These are phyloP conservation scores for Nakazawaea wickerhamii DNA, from an alignment of 805 yeast species.

Conservation along the genomic window DNA sequence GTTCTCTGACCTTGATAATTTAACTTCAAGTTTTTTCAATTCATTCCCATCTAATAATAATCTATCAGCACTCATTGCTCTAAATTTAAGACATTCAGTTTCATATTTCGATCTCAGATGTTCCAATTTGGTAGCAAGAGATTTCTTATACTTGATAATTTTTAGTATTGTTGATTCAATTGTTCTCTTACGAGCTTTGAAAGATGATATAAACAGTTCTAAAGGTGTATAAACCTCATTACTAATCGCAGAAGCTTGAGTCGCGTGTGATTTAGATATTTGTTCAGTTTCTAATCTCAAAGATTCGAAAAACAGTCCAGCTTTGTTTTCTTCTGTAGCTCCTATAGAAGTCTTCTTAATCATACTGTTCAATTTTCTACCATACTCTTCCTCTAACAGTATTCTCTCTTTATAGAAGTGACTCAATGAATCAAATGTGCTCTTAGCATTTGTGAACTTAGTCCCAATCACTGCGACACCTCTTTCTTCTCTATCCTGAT, in stretches of 20 bases:
- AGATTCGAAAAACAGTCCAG: conserved; percentile 54
- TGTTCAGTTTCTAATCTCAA: conserved; percentile 54
- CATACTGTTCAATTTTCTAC: conserved; percentile 47
- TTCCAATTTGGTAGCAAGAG: conserved; percentile 31
- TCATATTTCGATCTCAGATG: conserved; percentile 45
- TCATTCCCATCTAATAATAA: conserved; percentile 72
- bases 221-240: conserved; percentile 50
- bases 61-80: conserved; percentile 54
- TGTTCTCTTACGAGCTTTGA: conserved; percentile 49
- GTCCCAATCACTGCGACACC: conserved; percentile 52
- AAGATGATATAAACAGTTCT: conserved; percentile 42
- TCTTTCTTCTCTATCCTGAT: conserved; percentile 52
- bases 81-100: conserved; percentile 51
- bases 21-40: conserved; percentile 52
- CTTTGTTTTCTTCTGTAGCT: conserved; percentile 50
- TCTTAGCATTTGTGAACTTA: conserved; percentile 54
- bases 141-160: conserved; percentile 41
- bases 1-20: conserved; percentile 44
- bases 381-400: conserved; percentile 69
- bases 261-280: conserved; percentile 51
- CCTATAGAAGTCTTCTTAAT: conserved; percentile 45
- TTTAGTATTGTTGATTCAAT: conserved; percentile 53
- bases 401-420: conserved; percentile 49
- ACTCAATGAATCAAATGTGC: conserved; percentile 48
- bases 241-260: conserved; percentile 43